Percentiles rank a stretch among this genome's conserved stretches.
Conservation (phyloP, 176 grass and related monocot species). For the Eremochloa ophiuroides region DNA sequence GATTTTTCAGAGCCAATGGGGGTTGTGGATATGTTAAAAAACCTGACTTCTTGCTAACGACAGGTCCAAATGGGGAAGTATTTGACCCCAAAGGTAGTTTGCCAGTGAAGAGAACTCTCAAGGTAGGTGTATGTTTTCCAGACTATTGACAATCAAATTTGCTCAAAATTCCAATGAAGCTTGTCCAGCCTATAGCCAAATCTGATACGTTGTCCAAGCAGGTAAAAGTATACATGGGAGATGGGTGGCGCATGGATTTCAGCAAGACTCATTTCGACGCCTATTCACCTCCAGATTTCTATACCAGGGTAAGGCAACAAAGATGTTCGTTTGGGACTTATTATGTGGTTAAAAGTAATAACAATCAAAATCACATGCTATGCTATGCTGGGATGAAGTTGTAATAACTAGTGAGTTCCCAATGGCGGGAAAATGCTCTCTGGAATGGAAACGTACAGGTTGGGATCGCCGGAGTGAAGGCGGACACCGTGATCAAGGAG, state of each 20-base stretch:
- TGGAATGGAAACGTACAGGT: slow-evolving; percentile 35
- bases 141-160: too few species aligned
- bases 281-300: slow-evolving; percentile 87
- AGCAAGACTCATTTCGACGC: slow-evolving; percentile 82
- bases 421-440: too few species aligned
- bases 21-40: slow-evolving; percentile 31
- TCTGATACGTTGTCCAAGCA: slow-evolving; percentile 8
- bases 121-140: slow-evolving; percentile 38
- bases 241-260: slow-evolving; percentile 88
- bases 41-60: slow-evolving; percentile 68
- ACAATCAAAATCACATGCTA: neutral
- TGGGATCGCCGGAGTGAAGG: slow-evolving; percentile 59
- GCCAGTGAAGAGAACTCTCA: slow-evolving; percentile 73
- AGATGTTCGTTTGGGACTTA: too few species aligned
- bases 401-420: too few species aligned
- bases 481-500: slow-evolving; percentile 56
- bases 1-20: slow-evolving; percentile 50
- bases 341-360: neutral
- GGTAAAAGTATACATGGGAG: slow-evolving; percentile 93
- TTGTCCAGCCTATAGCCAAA: too few species aligned
- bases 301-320: slow-evolving; percentile 44
- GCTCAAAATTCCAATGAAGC: too few species aligned
- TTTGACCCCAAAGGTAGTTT: slow-evolving; percentile 65
- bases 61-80: slow-evolving; percentile 52
- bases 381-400: neutral